A percentile compares a stretch with the other conserved stretches of the same genome.
These are phyloP conservation scores for Poa pratensis DNA, from an alignment of 176 grass and related monocot genomes.

Conservation along the genomic window DNA sequence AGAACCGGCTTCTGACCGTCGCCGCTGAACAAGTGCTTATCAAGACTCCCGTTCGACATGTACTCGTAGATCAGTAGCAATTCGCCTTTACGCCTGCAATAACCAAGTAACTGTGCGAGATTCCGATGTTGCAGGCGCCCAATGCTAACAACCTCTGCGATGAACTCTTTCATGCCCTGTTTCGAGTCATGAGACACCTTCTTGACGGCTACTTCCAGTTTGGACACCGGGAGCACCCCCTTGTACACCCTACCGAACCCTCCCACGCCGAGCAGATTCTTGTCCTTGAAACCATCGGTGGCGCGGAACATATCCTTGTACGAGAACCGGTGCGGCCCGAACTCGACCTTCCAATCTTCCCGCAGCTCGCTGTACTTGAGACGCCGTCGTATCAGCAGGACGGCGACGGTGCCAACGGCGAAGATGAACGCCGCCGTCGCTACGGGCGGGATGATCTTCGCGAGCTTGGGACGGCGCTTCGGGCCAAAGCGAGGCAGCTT, in stretches of 20 bases:
- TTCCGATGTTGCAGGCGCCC: constrained; percentile 10
- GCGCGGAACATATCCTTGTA: constrained; percentile 2
- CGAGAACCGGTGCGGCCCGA: constrained; percentile 30
- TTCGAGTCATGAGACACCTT: constrained; percentile 15
- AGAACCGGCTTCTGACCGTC: background rate
- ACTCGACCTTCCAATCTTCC: constrained; percentile 19
- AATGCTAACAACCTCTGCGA: constrained; percentile 12
- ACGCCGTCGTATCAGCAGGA: background rate
- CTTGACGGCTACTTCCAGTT: constrained; percentile 12
- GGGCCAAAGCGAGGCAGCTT: constrained; percentile 5
- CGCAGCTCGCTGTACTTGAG: constrained; percentile 15
- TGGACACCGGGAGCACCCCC: background rate
- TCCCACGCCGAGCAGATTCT: constrained; percentile 17
- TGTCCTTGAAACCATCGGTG: constrained; percentile 8
- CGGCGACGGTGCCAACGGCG: background rate
- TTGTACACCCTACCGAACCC: constrained; percentile 20
- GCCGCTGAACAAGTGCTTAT: background rate
- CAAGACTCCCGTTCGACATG: constrained; percentile 14
- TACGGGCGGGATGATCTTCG: background rate
- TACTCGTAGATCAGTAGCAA: constrained; percentile 12
- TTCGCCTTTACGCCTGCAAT: background rate
- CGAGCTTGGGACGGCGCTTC: background rate
- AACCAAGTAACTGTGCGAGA: background rate
- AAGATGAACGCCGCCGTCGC: constrained; percentile 14
- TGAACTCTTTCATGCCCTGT: constrained; percentile 25